Evolutionary conservation across 306 rosid species (phyloP), one percentile per base, ranked within the genome.

Genomic region (Aeschynomene evenia): DNA sequence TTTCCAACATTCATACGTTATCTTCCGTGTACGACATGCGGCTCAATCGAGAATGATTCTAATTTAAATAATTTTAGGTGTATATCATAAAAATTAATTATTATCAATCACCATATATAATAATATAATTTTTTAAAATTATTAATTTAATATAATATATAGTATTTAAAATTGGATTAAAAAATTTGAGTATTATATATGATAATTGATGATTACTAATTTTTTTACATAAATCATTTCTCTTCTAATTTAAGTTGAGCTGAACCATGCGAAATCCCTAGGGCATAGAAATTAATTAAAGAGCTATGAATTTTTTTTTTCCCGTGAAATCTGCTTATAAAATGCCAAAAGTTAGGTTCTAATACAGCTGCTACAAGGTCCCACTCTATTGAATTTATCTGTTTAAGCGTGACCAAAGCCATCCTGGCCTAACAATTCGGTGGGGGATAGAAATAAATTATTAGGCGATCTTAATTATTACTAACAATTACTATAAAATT

Each of bases 351-450:
- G 66, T 83, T 81, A 76, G 88, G 86, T 71, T 80, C 77, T 71
- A 28, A 85, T 80, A 81, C 88, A 85, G 86, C 85, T 79, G 40
- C 86, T 31, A 63, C 2, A 23, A 54, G 82, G 88, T 48, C 88
- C 93, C 90, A 68, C 71, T 13, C 39, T 64, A 28, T 84, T 84
- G 78, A 80, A 76, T 73, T 57, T 36, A 70, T 66, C 19, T 55
- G 46, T 68, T 53, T 49, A 43, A 34, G 67, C 64, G 74, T 66
- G 72, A 60, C 70, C 74, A 74, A n/a, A 63, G 66, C 79, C 70
- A 68, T 34, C 75, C 66, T 75, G 67, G 81, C 92, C 87, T 77
- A 85, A 74, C 81, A 66, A 75, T 76, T 83, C 77, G 83, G 85
- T 77, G 84, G 63, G 31, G 59, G 48, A 15, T 56, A 4, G 37